Conservation (phyloP, 345 rosid genomes). For the Kernera saxatilis region DNA sequence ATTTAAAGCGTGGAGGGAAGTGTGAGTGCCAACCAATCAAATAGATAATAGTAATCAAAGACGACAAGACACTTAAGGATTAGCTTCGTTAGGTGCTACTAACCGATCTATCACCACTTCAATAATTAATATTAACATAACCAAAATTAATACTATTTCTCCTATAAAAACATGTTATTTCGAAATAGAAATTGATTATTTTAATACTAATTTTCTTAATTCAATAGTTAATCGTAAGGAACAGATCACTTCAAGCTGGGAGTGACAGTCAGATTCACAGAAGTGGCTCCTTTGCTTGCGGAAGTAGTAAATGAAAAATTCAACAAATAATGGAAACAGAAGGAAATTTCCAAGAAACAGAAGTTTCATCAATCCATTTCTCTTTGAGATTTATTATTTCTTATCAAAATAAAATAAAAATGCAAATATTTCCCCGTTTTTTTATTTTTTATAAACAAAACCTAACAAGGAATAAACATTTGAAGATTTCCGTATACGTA, state of each 20-base stretch:
- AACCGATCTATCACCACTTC: conserved; percentile 28
- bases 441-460: conserved; percentile 11
- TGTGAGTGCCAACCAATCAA: conserved; percentile 28
- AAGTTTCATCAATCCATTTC: not conserved
- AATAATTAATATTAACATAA: conserved; percentile 21
- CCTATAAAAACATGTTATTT: conserved; percentile 7
- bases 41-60: conserved; percentile 20
- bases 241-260: conserved; percentile 26
- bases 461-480: conserved; percentile 9
- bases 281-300: conserved; percentile 26
- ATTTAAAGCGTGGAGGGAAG: conserved; percentile 25
- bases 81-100: conserved; percentile 33
- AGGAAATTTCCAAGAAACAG: conserved; percentile 12
- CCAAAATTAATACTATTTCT: not conserved
- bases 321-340: not conserved
- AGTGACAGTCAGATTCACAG: conserved; percentile 19
- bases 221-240: not conserved
- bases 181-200: not conserved
- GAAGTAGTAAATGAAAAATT: conserved; percentile 7
- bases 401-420: not conserved
- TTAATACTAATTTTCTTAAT: not conserved
- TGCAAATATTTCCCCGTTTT: not conserved
- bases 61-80: conserved; percentile 32
- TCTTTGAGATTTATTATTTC: not conserved
- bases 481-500: not conserved